Conservation (phyloP, 441 rosid species). For the Erodium chrysanthum region DNA sequence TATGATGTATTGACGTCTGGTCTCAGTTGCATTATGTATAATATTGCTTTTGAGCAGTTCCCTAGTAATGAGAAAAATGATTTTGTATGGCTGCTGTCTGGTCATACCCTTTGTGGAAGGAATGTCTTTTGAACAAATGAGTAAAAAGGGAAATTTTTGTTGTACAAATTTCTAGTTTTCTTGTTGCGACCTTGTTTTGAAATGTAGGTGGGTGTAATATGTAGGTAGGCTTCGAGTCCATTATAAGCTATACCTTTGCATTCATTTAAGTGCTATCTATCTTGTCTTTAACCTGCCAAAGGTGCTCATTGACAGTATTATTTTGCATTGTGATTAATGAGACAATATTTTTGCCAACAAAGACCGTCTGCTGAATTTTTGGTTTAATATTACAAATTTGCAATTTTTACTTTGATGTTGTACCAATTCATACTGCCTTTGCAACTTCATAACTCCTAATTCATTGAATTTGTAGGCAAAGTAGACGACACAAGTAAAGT, state of each 20-base stretch:
- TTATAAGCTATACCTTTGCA: not conserved
- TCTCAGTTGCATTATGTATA: not conserved
- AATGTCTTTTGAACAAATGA: not conserved
- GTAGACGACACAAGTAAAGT: slow-evolving; percentile 72
- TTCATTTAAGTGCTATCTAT: not conserved
- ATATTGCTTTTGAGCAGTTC: not conserved
- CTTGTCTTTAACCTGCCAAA: not conserved
- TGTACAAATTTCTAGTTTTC: not conserved
- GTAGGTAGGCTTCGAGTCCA: not conserved
- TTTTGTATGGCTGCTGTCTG: not conserved
- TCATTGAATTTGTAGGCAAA: slow-evolving; percentile 46
- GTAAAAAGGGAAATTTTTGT: not conserved
- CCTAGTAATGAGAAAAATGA: no score
- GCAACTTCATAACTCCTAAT: not conserved
- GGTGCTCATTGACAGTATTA: not conserved
- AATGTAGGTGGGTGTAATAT: not conserved
- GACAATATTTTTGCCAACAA: no score
- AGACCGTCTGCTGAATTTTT: no score
- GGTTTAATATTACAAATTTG: no score
- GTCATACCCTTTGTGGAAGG: not conserved
- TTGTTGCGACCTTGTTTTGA: not conserved
- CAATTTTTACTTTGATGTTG: no score
- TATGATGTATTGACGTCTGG: not conserved
- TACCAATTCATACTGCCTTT: not conserved
- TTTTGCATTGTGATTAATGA: not conserved